Percentiles rank a stretch among this genome's conserved stretches.
Evolutionary conservation across 176 grass and related monocot genomes (phyloP).

Genomic region (Hyparrhenia diplandra): DNA sequence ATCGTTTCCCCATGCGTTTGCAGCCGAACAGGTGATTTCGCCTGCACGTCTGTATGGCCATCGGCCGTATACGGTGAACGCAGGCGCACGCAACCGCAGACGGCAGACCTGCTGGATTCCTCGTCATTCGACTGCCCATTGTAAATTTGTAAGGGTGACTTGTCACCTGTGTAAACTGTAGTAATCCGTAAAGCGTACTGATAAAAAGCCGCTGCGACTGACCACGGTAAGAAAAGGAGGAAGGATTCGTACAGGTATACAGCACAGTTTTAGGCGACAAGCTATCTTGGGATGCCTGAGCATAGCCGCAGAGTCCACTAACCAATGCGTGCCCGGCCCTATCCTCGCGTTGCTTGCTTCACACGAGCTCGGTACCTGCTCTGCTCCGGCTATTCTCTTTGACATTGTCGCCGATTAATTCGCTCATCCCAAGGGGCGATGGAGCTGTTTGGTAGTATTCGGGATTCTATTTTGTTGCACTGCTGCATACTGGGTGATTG

Average conservation of each 20-base stretch:
- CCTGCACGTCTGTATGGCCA: no score
- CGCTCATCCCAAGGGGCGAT: neutral
- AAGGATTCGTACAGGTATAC: no score
- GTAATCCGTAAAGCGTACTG: neutral
- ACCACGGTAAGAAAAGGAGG: no score
- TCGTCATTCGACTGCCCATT: neutral
- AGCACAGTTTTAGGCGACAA: constrained; percentile 31
- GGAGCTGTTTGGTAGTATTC: neutral
- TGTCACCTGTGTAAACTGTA: no score
- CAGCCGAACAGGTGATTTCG: no score
- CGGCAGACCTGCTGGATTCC: neutral
- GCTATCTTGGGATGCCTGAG: constrained; percentile 35
- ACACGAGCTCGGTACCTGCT: neutral
- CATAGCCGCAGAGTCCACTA: constrained; percentile 33
- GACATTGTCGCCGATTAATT: neutral
- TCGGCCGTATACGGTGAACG: no score
- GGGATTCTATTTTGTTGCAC: neutral
- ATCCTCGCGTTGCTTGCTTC: neutral
- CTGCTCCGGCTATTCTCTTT: neutral
- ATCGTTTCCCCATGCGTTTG: no score
- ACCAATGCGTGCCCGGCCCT: neutral
- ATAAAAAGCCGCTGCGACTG: neutral
- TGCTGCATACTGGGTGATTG: no score
- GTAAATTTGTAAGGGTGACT: no score
- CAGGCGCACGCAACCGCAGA: no score